Conservation (phyloP, 2,329 filamentous ascomycete genomes). For the Venturia asperata region DNA sequence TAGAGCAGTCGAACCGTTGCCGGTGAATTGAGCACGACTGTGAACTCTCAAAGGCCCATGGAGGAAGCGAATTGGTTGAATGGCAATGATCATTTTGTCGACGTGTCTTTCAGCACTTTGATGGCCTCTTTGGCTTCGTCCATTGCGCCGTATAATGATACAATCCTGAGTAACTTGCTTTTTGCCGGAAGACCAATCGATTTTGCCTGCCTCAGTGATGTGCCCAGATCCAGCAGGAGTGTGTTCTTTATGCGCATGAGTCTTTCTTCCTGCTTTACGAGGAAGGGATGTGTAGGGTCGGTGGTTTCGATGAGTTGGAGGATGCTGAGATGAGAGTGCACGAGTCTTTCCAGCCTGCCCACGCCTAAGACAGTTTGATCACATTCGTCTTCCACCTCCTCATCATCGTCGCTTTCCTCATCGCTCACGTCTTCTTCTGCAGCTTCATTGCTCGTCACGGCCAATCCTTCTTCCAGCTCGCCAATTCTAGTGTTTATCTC, state of each 20-base stretch:
- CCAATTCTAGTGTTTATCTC: conserved; percentile 59
- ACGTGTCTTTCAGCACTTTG: conserved; percentile 45
- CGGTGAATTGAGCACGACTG: conserved; percentile 1
- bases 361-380: conserved; percentile 15
- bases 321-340: conserved; percentile 52
- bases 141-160: conserved; percentile 55
- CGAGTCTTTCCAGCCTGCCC: conserved; percentile 46
- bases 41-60: background rate
- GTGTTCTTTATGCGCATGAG: conserved; percentile 54
- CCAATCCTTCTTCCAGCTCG: conserved; percentile 57
- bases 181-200: conserved; percentile 33
- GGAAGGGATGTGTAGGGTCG: conserved; percentile 55
- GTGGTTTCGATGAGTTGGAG: conserved; percentile 45
- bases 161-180: conserved; percentile 45
- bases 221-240: conserved; percentile 57
- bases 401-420: conserved; percentile 31
- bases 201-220: conserved; percentile 53
- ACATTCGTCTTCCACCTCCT: conserved; percentile 27
- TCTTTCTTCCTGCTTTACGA: conserved; percentile 50
- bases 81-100: conserved; percentile 26
- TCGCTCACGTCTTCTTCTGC: conserved; percentile 24
- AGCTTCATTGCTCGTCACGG: conserved; percentile 39
- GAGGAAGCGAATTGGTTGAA: background rate
- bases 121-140: conserved; percentile 54
- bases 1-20: conserved; percentile 9